Evolutionary conservation across 1,139 yeast genomes (phyloP), one percentile per base, ranked within the genome.

Genomic region (Lodderomyces elongisporus): DNA sequence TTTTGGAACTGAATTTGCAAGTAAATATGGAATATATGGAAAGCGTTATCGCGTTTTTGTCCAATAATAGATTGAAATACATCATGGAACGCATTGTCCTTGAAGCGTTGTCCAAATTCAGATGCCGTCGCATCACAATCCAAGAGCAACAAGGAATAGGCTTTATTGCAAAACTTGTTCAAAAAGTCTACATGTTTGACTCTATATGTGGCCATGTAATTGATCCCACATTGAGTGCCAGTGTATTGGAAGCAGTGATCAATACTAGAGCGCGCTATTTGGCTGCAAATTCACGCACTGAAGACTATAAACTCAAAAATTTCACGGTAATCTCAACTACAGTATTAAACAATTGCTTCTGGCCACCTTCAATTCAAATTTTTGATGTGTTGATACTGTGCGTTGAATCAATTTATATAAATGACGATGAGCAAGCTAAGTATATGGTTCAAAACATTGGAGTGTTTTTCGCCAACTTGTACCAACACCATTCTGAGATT

Each of bases 41-140:
- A 10, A 15, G 33, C 3, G 13, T 33, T n/a, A 20, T 14, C 9
- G 29, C 29, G 15, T 33, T 33, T 22, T 14, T 28, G 17, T 5
- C 17, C 7, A 30, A 30, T 22, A 33, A 33, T 18, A 26, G 30
- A 12, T 18, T 33, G 27, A 21, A 33, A 12, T 25, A 25, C 14
- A 20, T 33, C 10, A 25, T 33, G 6, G 14, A 24, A 10, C 26
- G 26, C 12, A 24, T 24, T 7, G 14, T 24, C 10, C 10, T 24
- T 6, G 14, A 9, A 7, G 26, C 14, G 7, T n/a, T 24, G 9
- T n/a, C n/a, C n/a, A n/a, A n/a, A n/a, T n/a, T n/a, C n/a, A n/a
- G n/a, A n/a, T n/a, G n/a, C n/a, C n/a, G n/a, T n/a, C n/a, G n/a
- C n/a, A n/a, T n/a, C n/a, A n/a, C n/a, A n/a, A 24, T 6, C 6